Evolutionary conservation across 78 protist genomes (phyloP).

Genomic region (Isochrysis galbana): DNA sequence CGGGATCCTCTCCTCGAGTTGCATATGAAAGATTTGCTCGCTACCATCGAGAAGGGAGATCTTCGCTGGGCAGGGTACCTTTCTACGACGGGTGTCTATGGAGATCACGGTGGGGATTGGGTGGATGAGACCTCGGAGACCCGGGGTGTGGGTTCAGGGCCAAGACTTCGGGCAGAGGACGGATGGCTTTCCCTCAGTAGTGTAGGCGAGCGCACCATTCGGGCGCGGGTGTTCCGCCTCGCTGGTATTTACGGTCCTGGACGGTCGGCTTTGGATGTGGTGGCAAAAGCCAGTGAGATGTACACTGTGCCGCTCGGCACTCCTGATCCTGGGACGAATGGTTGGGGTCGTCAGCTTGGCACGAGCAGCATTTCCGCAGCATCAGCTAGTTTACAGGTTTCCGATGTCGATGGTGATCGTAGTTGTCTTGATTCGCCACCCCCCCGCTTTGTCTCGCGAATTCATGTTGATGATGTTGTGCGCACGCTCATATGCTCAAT

Average conservation of each 20-base stretch:
- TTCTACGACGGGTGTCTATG: constrained; percentile 46
- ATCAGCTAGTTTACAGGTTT: too few relatives aligned
- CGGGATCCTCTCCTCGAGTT: neutral
- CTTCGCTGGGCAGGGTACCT: constrained; percentile 46
- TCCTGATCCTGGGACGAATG: neutral
- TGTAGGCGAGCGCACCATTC: neutral
- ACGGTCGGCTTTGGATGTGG: constrained; percentile 29
- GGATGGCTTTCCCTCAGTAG: neutral
- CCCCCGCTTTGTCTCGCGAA: neutral
- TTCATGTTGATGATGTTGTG: constrained; percentile 47
- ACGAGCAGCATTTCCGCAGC: too few relatives aligned
- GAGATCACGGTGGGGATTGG: constrained; percentile 50
- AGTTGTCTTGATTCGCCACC: neutral
- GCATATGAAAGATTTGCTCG: neutral
- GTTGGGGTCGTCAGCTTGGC: too few relatives aligned
- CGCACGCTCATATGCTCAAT: constrained; percentile 25
- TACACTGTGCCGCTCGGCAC: neutral
- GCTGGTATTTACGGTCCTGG: constrained; percentile 56
- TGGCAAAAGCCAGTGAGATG: neutral
- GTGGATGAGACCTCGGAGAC: constrained; percentile 37
- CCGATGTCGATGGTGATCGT: neutral
- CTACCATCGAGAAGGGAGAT: neutral
- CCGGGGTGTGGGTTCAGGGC: too few relatives aligned
- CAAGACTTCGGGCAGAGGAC: constrained; percentile 13
- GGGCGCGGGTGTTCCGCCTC: constrained; percentile 43